Evolutionary conservation across 257 asterid genomes (phyloP).

Genomic region (Capsicum pubescens): DNA sequence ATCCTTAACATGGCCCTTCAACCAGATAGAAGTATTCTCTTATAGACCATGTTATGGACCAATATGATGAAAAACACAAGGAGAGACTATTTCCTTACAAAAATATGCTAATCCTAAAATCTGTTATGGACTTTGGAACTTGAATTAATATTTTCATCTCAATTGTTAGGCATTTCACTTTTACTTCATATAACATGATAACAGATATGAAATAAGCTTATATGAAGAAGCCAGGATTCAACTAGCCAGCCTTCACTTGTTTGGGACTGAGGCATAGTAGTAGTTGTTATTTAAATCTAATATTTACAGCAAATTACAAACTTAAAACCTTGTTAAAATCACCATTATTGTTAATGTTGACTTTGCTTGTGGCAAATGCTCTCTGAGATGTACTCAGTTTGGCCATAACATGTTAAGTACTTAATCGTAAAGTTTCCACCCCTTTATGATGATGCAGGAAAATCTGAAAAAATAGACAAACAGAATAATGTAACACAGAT

Average conservation of each 20-base stretch:
- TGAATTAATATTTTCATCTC: background rate
- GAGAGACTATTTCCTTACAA: background rate
- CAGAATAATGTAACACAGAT: constrained; percentile 41
- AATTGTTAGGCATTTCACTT: background rate
- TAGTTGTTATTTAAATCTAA: too few relatives aligned
- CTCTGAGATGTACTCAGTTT: background rate
- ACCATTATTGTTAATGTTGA: too few relatives aligned
- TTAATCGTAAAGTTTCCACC: background rate
- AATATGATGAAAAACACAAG: background rate
- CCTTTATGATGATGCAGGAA: constrained; percentile 44
- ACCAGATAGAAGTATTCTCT: background rate
- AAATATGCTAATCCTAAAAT: background rate
- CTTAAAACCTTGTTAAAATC: too few relatives aligned
- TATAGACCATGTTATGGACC: background rate
- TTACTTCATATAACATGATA: too few relatives aligned
- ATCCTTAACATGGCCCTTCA: background rate
- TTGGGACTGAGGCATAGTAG: too few relatives aligned
- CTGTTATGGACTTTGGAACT: background rate
- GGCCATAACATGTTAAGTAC: background rate
- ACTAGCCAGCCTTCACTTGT: too few relatives aligned
- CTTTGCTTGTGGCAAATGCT: background rate
- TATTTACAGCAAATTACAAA: too few relatives aligned
- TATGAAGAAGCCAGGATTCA: too few relatives aligned
- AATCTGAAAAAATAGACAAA: constrained; percentile 50
- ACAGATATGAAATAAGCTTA: too few relatives aligned